These are phyloP conservation scores for Leccinum obscurum DNA, from an alignment of 768 basidiomycete species.

Conservation along the genomic window DNA sequence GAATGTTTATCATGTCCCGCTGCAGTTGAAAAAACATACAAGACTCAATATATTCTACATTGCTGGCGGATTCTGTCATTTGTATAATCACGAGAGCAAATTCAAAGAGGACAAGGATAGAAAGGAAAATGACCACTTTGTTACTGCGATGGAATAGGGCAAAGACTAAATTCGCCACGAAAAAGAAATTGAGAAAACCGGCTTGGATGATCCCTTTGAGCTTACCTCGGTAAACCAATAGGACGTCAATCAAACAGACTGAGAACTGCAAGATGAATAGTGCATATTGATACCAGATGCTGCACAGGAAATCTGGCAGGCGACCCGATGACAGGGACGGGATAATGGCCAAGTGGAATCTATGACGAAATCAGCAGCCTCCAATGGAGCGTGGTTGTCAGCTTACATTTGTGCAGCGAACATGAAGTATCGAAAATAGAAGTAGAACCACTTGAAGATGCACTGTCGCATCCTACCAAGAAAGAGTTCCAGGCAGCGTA, in stretches of 20 bases:
- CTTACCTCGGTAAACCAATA: constrained; percentile 29
- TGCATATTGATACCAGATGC: constrained; percentile 11
- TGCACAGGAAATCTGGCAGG: constrained; percentile 7
- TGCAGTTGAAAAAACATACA: constrained; percentile 24
- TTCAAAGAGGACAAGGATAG: constrained; percentile 13
- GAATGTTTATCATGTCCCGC: not conserved
- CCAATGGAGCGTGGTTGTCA: not conserved
- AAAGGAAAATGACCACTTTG: constrained; percentile 24
- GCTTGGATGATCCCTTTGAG: not conserved
- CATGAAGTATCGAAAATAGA: constrained; percentile 22
- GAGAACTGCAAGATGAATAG: constrained; percentile 9
- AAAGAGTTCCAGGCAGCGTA: not conserved
- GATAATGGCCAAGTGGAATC: constrained; percentile 10
- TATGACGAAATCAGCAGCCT: not conserved
- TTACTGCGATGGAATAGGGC: constrained; percentile 37
- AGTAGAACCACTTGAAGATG: constrained; percentile 16
- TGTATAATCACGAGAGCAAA: constrained; percentile 17
- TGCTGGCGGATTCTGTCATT: constrained; percentile 20
- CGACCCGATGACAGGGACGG: constrained; percentile 12
- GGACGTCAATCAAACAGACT: constrained; percentile 17
- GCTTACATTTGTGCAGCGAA: constrained; percentile 15
- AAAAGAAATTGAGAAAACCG: not conserved
- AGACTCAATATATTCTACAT: constrained; percentile 15
- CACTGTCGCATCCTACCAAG: constrained; percentile 12
- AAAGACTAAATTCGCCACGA: constrained; percentile 13